Evolutionary conservation across 768 basidiomycete genomes (phyloP), one percentile per base, ranked within the genome.

Genomic region (Gelatoporia subvermispora): DNA sequence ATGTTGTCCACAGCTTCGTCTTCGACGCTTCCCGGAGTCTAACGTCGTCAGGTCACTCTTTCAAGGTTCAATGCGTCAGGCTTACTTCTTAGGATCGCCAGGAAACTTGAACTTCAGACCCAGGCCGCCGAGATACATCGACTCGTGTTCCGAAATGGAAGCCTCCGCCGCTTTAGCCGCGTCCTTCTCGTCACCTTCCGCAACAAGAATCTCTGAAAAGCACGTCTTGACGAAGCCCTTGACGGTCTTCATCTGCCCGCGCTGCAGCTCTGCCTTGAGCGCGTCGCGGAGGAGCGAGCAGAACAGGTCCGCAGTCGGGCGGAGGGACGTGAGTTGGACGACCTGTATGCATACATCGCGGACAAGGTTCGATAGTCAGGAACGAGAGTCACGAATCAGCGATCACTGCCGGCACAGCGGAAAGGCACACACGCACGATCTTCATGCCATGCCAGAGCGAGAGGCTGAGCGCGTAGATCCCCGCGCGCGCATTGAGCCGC

Each of bases 401-500:
- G 48, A 16, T 52, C 25, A 36, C 20, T 41, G 49, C 28, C 13
- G 7, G 28, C 28, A 31, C 13, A 22, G 49, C 20, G 18, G 23
- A 5, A 17, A 40, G 24, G 42, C 4, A 41, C 16, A 47, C 17
- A 55, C 36, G 35, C 59, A 95, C 94, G 57, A 97, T 88, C 72
- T 95, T 88, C 72, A 89, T 80, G 31, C 90, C 85, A 64, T 98
- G 93, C 90, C 93, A 97, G 44, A 89, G 81, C n/a, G 84, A 78
- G 17, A 98, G 71, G 59, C 92, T 93, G 24, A 99, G 77, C n/a
- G 95, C 94, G 64, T 97, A 97, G 34, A 96, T 86, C 4, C 96
- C 96, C 23, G 93, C 88, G 13, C 93, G 81, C 10, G 93, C 87
- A 65, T 95, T 96, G 45, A 97, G 76, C 41, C 93, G 74, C 68